Percentiles rank a stretch among this genome's conserved stretches.
Conservation (phyloP, 2,329 filamentous ascomycete genomes). For the Cladosporium velox region DNA sequence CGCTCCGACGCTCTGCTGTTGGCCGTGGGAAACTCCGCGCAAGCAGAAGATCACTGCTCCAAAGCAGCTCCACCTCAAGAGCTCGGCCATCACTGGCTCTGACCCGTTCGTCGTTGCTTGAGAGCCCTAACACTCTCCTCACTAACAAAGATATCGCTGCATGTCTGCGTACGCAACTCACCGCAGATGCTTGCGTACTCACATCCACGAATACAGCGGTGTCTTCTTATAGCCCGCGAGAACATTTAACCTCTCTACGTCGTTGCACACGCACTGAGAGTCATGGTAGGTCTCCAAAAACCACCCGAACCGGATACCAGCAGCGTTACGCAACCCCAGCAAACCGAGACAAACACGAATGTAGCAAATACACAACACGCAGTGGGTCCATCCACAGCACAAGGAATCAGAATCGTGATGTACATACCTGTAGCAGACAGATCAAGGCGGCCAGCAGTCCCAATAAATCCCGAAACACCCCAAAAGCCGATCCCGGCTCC, state of each 20-base stretch:
- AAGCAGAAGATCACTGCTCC: background rate
- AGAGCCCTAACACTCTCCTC: background rate
- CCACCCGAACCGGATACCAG: background rate
- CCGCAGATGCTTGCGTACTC: background rate
- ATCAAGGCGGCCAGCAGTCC: background rate
- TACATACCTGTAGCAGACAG: background rate
- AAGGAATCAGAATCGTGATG: background rate
- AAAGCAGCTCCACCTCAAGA: background rate
- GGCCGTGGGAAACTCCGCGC: background rate
- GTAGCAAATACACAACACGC: background rate
- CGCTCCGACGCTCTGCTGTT: conserved; percentile 5
- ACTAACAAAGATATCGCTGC: background rate
- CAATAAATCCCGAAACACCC: conserved; percentile 1
- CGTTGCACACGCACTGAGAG: background rate
- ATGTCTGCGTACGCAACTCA: background rate
- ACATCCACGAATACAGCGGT: background rate
- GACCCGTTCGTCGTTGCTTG: background rate
- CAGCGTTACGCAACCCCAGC: background rate
- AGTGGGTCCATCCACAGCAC: background rate
- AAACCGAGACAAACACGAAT: background rate
- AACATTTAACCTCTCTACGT: background rate
- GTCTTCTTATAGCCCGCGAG: background rate
- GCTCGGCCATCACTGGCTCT: background rate
- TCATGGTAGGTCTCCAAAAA: background rate
- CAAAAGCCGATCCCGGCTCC: background rate